Evolutionary conservation across 2,329 filamentous ascomycete species (phyloP), one percentile per base, ranked within the genome.

Genomic region (Pseudogymnoascus verrucosus): DNA sequence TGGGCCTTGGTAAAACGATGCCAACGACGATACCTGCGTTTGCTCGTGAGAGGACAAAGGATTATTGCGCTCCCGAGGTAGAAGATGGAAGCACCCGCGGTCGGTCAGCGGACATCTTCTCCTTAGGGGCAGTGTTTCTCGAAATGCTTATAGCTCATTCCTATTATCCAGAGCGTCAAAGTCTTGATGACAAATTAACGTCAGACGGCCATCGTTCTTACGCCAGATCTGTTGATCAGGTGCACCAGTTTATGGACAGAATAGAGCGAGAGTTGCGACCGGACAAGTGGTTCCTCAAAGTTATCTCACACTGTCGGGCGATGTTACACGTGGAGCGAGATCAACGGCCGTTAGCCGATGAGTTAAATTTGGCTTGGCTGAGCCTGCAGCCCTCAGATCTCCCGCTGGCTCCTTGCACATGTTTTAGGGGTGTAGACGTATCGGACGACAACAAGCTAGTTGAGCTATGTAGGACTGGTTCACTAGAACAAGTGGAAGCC

Each of bases 101-200:
- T 5, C 40, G 26, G 2, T 28, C 31, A 11, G 60, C 62, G 2
- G 65, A 66, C 23, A 60, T 67, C 23, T 67, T 66, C 28, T 64
- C 65, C 40, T 28, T 67, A 12, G 65, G 65, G 26, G 62, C 60
- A 21, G 62, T 66, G 6, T 67, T 34, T 54, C 44, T 61, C 19
- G 64, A 67, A 40, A 66, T 66, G 62, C 26, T 62, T 12, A 66
- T 59, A 11, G 61, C 62, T 34, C 59, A 44, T 21, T 44, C 40
- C 10, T 23, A 44, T 44, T 12, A 11, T 12, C 8, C 16, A 12
- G 8, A 44, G 16, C 40, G 40, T 44, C 11, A 40, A 61, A 61
- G 3, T 7, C 14, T 40, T 2, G 59, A 39, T 3, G 28, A 61
- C 7, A 26, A 12, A 14, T 19, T 61, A 14, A 40, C 14, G 34